Percentiles rank a stretch among this genome's conserved stretches.
Evolutionary conservation across 2,329 filamentous ascomycete genomes (phyloP).

Genomic region (Hortaea sp.): DNA sequence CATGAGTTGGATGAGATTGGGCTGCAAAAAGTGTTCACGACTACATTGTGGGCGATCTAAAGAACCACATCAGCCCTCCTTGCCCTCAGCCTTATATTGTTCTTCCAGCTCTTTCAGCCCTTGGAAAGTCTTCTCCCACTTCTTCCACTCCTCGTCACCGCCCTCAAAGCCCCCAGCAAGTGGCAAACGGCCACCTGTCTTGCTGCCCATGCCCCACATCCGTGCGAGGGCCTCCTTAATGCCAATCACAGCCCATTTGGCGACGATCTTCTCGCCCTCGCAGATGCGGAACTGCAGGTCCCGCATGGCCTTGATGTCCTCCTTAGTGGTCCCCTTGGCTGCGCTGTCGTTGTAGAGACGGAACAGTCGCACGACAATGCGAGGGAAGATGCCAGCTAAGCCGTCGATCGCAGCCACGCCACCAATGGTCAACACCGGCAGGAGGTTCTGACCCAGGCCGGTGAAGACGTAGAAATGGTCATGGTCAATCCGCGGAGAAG

Average conservation of each 20-base stretch:
- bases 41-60: background rate
- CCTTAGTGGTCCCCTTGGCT: slow-evolving; percentile 32
- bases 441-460: slow-evolving; percentile 55
- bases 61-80: slow-evolving; percentile 5
- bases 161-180: slow-evolving; percentile 49
- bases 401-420: slow-evolving; percentile 58
- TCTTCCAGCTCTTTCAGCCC: slow-evolving; percentile 37
- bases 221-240: slow-evolving; percentile 55
- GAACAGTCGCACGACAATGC: slow-evolving; percentile 49
- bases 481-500: slow-evolving; percentile 50
- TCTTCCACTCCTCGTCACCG: slow-evolving; percentile 47
- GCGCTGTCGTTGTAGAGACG: slow-evolving; percentile 34
- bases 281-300: slow-evolving; percentile 52
- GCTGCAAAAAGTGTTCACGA: background rate
- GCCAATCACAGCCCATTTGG: slow-evolving; percentile 50
- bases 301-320: slow-evolving; percentile 40
- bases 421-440: slow-evolving; percentile 52
- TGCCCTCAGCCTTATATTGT: slow-evolving; percentile 19
- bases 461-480: slow-evolving; percentile 51
- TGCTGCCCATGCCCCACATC: slow-evolving; percentile 49
- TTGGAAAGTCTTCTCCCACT: slow-evolving; percentile 39
- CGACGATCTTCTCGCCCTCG: slow-evolving; percentile 52
- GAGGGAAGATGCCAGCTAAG: slow-evolving; percentile 55
- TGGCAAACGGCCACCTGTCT: slow-evolving; percentile 50
- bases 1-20: too few relatives aligned